Evolutionary conservation across 1,139 yeast species (phyloP), one percentile per base, ranked within the genome.

Genomic region (Lodderomyces orthopsilosis): DNA sequence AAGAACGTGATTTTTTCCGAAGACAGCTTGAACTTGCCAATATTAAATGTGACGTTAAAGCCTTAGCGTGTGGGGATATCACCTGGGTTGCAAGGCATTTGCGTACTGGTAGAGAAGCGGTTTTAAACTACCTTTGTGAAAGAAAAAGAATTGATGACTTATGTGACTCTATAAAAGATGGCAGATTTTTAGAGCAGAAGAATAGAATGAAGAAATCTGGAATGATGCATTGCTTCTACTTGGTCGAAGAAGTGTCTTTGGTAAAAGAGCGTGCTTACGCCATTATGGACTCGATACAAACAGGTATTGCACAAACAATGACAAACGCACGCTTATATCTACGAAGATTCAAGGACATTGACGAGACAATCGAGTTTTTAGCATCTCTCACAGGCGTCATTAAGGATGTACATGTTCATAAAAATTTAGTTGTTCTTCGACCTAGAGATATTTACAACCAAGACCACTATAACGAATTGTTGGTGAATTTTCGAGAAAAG

Each of bases 91-190:
- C 97, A 0, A 74, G 75, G 46, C 77, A 90, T 56, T 75, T 66
- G 41, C 54, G 49, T 0, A 78, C 87, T 0, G 74, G 77, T 1
- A 74, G 75, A 45, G 83, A 83, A 45, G 90, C 83, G 2, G 83
- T 88, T 1, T 63, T 94, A 17, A 88, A 91, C 56, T 83, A 79
- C 50, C 84, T 93, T 22, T 75, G 94, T 44, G 99, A 94, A 62
- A 74, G 99, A 34, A 94, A 94, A 62, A 68, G 96, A 46, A 63
- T 90, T 37, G 96, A 88, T 58, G 99, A 94, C 68, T 74, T 94
- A 55, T 85, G 86, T 0, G 59, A 74, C 38, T 87, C 96, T 42
- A 90, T 94, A 37, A 75, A 77, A 49, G 98, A 93, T 63, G 96
- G 96, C 3, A 69, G 99, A 42, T 91, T 81, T 52, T 69, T 74